Base-by-base conservation (phyloP, 768 basidiomycete genomes). In the Serendipita indica region DNA sequence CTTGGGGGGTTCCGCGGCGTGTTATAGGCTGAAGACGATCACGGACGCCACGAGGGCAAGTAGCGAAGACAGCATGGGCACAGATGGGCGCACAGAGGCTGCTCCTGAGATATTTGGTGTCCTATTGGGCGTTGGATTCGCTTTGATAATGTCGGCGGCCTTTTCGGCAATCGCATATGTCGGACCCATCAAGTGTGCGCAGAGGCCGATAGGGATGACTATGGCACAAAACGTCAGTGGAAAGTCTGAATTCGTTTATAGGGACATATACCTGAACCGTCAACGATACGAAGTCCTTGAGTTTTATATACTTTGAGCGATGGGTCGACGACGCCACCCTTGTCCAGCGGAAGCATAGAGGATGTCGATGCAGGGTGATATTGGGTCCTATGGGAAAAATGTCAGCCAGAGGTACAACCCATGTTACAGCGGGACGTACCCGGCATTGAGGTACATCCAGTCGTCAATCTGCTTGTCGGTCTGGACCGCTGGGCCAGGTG, bases 341-440 rank as follows among this genome's bases (percentile, higher is more conserved):
- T 68, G 27, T 66, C 65, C 58, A 69, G 69, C 1, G 81, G 79
- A 45, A 82, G 67, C 80, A 83, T 45, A 10, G 58, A 58, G 3
- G 58, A 45, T 3, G 34, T 52, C 4, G 49, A 54, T 10, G 49
- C 20, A 10, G 49, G 49, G 49, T 54, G 49, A 32, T 54, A 54
- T 32, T 54, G 49, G n/a, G 49, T 54, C 18, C 41, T 43, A n/a
- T n/a, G 6, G 27, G 27, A 43, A 25, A 43, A 43, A n/a, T 10
- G 7, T n/a, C n/a, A n/a, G n/a, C n/a, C 18, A n/a, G 6, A n/a
- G 27, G 41, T 6, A 43, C 7, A 43, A 43, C 7, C 18, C 18
- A 5, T 7, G 5, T 7, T 43, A 7, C 5, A 25, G 41, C 41
- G 5, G n/a, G 18, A n/a, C 41, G 5, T n/a, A 43, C 49, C 22